Conservation (phyloP, 2,329 filamentous ascomycete species). For the Penicillium sp. region DNA sequence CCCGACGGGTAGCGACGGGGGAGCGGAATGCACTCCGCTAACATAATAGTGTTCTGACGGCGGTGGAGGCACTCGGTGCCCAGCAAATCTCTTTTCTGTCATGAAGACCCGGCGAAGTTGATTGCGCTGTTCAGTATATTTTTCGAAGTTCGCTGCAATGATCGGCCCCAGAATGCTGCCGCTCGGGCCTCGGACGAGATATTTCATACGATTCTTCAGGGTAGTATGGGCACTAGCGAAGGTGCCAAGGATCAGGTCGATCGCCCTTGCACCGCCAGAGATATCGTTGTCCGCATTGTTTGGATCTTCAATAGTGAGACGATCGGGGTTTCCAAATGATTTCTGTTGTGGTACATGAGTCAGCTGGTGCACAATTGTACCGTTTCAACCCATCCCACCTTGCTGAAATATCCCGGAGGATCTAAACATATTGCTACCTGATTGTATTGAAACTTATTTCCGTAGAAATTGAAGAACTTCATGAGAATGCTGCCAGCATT, state of each 20-base stretch:
- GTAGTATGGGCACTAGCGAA: constrained; percentile 65
- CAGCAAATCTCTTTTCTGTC: constrained; percentile 37
- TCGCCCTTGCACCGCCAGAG: constrained; percentile 76
- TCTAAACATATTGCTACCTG: constrained; percentile 72
- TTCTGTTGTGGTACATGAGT: constrained; percentile 46
- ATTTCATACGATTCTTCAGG: constrained; percentile 59
- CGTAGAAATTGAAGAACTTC: constrained; percentile 87
- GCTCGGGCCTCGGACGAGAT: constrained; percentile 17
- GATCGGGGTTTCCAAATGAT: constrained; percentile 54
- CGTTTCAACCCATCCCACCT: constrained; percentile 53
- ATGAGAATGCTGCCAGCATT: constrained; percentile 80
- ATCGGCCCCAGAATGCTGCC: constrained; percentile 68
- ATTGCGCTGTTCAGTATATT: constrained; percentile 67
- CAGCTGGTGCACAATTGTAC: neutral
- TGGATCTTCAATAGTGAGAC: constrained; percentile 87
- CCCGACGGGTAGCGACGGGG: constrained; percentile 18
- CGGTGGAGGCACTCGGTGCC: constrained; percentile 26
- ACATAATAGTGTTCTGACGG: constrained; percentile 8
- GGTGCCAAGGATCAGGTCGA: constrained; percentile 61
- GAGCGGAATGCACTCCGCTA: constrained; percentile 14
- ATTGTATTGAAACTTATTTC: constrained; percentile 71
- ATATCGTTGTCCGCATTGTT: constrained; percentile 86
- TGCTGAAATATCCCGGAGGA: constrained; percentile 71
- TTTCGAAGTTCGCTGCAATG: constrained; percentile 74
- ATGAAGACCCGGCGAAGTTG: constrained; percentile 58